Evolutionary conservation across 2,329 filamentous ascomycete species (phyloP).

Genomic region (Tolypocladium capitatum): DNA sequence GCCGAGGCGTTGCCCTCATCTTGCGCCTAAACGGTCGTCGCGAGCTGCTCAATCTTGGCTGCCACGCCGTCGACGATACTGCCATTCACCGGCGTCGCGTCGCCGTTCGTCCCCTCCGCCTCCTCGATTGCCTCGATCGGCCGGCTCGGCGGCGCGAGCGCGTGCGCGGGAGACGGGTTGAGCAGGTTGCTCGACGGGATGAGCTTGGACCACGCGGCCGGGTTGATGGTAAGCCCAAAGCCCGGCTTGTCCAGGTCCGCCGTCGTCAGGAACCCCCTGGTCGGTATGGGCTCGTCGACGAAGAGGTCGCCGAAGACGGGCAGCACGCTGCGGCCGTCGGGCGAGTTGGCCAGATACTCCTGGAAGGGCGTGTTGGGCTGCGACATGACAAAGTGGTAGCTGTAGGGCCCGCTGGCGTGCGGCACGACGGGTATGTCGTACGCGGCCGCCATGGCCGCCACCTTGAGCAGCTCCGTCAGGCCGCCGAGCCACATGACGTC

Average conservation of each 20-base stretch:
- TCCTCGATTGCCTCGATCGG: slow-evolving; percentile 12
- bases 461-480: slow-evolving; percentile 80
- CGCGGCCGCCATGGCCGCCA: slow-evolving; percentile 76
- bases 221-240: slow-evolving; percentile 80
- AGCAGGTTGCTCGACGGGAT: slow-evolving; percentile 65
- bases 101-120: neutral
- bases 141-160: slow-evolving; percentile 15
- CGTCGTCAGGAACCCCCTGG: slow-evolving; percentile 67
- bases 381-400: slow-evolving; percentile 90
- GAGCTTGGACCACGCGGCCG: slow-evolving; percentile 53
- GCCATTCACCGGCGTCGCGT: neutral
- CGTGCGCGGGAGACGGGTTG: slow-evolving; percentile 45
- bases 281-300: slow-evolving; percentile 78
- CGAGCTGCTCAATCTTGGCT: neutral
- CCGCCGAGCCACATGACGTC: slow-evolving; percentile 98
- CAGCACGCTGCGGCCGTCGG: slow-evolving; percentile 77
- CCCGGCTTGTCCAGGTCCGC: slow-evolving; percentile 76
- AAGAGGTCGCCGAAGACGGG: slow-evolving; percentile 91
- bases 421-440: slow-evolving; percentile 93
- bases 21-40: neutral
- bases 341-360: slow-evolving; percentile 87
- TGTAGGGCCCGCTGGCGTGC: slow-evolving; percentile 89
- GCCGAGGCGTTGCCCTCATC: neutral
- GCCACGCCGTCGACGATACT: neutral
- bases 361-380: slow-evolving; percentile 92